phyloP scores from a whole-genome alignment of 257 asterid species.

The Linaria vulgaris region DNA sequence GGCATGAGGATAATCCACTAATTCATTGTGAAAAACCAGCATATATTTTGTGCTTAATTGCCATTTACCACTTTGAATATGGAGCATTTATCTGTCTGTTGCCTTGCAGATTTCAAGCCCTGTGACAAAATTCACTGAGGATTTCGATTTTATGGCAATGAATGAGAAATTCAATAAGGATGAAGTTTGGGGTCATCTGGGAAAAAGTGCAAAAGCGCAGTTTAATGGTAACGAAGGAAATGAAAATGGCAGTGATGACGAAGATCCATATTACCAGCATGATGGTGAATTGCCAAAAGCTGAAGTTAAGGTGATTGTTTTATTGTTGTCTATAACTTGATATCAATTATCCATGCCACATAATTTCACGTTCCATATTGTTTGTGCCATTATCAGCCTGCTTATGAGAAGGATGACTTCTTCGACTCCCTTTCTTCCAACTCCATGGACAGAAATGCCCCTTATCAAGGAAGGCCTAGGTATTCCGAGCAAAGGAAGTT shows the following conservation, averaged over 20 bases:
- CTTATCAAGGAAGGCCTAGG: conserved; percentile 66
- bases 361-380: conserved; percentile 32
- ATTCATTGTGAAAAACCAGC: not conserved
- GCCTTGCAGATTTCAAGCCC: conserved; percentile 60
- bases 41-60: not conserved
- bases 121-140: conserved; percentile 75
- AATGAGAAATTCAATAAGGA: conserved; percentile 96
- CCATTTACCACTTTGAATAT: conserved; percentile 15
- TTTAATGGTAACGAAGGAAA: conserved; percentile 59
- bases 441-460: conserved; percentile 36
- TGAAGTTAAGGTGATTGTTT: conserved; percentile 57
- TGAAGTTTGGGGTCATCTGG: conserved; percentile 99
- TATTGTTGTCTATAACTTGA: not conserved
- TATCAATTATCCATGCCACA: conserved; percentile 15
- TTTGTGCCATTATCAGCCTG: conserved; percentile 49
- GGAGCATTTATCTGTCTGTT: conserved; percentile 21
- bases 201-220: conserved; percentile 57
- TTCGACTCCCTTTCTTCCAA: conserved; percentile 73
- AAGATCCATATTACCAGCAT: conserved; percentile 47
- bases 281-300: conserved; percentile 53
- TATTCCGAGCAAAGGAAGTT: conserved; percentile 88
- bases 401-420: conserved; percentile 84
- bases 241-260: conserved; percentile 58
- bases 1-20: not conserved
- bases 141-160: conserved; percentile 94